Percentiles rank a stretch among this genome's conserved stretches.
These are phyloP conservation scores for Thelonectria rubi DNA, from an alignment of 2,329 filamentous ascomycete species.

Conservation along the genomic window DNA sequence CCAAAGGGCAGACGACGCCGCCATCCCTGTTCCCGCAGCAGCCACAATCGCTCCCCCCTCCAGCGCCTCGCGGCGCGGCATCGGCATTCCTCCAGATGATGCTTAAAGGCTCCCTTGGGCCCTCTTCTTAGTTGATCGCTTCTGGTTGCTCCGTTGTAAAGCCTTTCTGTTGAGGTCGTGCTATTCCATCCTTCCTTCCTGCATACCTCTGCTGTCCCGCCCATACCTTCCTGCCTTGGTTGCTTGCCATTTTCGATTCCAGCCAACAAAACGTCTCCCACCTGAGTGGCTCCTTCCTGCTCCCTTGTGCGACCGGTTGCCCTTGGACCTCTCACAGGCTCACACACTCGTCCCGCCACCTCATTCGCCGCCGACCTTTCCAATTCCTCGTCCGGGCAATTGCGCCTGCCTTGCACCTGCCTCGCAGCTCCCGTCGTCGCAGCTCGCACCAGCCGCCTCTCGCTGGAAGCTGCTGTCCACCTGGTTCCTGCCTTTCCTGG, in stretches of 20 bases:
- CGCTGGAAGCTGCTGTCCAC: background rate
- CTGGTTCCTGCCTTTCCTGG: background rate
- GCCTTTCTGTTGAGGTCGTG: constrained; percentile 6
- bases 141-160: constrained; percentile 7
- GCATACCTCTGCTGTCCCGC: background rate
- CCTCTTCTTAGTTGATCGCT: constrained; percentile 17
- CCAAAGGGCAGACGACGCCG: constrained; percentile 27
- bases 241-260: constrained; percentile 21
- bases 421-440: background rate
- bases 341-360: constrained; percentile 25
- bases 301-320: constrained; percentile 32
- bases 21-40: constrained; percentile 40
- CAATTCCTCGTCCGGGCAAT: background rate
- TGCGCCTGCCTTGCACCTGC: constrained; percentile 32
- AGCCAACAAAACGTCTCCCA: constrained; percentile 21
- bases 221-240: constrained; percentile 13
- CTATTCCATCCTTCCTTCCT: constrained; percentile 8
- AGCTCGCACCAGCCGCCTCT: background rate
- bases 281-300: constrained; percentile 29
- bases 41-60: constrained; percentile 36
- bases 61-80: constrained; percentile 35
- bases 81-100: constrained; percentile 36
- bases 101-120: constrained; percentile 41
- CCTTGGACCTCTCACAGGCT: constrained; percentile 19
- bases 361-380: background rate